Percentiles rank a stretch among this genome's conserved stretches.
These are phyloP conservation scores for Microstegium vimineum DNA, from an alignment of 176 grass and related monocot species.

Conservation along the genomic window DNA sequence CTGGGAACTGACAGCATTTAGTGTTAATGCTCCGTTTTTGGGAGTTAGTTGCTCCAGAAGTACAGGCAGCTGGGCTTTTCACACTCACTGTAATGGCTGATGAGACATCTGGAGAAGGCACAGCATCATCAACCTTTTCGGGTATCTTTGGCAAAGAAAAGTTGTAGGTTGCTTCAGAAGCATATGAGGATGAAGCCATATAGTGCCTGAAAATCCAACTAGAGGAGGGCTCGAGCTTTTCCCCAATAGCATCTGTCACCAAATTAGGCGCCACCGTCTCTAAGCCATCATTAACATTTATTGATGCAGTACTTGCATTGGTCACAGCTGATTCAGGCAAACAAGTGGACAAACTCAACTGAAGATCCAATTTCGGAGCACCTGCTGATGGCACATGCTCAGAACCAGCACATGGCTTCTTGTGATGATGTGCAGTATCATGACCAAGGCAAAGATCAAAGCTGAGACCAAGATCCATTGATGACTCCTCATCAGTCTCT, in stretches of 20 bases:
- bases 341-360: conserved; percentile 52
- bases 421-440: conserved; percentile 14
- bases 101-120: conserved; percentile 27
- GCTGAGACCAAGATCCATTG: conserved; percentile 43
- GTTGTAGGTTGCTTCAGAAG: conserved; percentile 11
- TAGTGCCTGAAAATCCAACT: conserved; percentile 35
- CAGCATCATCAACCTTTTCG: conserved; percentile 22
- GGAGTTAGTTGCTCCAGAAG: conserved; percentile 36
- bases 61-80: conserved; percentile 48
- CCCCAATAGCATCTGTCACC: not conserved
- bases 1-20: conserved; percentile 66
- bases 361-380: conserved; percentile 34
- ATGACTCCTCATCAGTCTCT: conserved; percentile 56
- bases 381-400: not conserved
- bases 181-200: conserved; percentile 14
- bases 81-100: conserved; percentile 25
- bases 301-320: not conserved
- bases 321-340: conserved; percentile 39
- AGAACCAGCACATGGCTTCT: conserved; percentile 28
- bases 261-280: not conserved
- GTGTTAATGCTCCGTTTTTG: conserved; percentile 22
- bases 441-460: conserved; percentile 35
- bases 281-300: conserved; percentile 3
- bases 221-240: conserved; percentile 29
- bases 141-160: conserved; percentile 28